Base-by-base conservation (phyloP, 1,139 yeast species). In the Saccharomycopsis hybrid region DNA sequence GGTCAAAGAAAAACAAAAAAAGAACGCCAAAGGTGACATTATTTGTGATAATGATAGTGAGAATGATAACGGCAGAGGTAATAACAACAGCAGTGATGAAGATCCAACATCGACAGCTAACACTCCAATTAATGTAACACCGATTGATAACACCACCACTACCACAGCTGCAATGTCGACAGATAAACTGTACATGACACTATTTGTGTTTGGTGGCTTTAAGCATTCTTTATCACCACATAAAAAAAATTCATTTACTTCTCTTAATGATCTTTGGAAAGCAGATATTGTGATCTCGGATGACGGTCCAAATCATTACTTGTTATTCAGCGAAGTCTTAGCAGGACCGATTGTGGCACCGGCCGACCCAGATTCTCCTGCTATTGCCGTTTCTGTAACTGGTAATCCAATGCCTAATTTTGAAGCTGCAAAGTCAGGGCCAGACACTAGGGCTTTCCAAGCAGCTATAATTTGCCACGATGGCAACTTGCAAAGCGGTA, bases 191-290 rank as follows among this genome's bases (percentile, higher is more conserved):
- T 40, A 9, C 27, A 41, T 49, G 4, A 30, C 44, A 7, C 25
- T 49, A 11, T 46, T 46, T 30, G 43, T 49, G 13, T 49, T 49
- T 46, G 52, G 52, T 2, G 52, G 52, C n/a, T 45, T 41, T 24
- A 35, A 37, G 9, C 43, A 9, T 13, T 27, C 45, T 9, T 7
- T 13, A n/a, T 11, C 27, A 4, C 27, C 27, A 5, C 18, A 18
- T 18, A 18, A 18, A 18, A 18, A 18, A 18, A 37, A 36, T 25
- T 5, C 5, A n/a, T 48, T 41, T 29, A 30, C 24, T 24, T 25
- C 41, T 2, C 11, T 48, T 2, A 42, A 46, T 29, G 51, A 48
- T 44, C 39, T 48, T 11, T 48, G 45, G 48, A 44, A 40, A 37
- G 37, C 44, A 18, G 51, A 48, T 31, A 29, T 48, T 27, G 33